A percentile compares a stretch with the other conserved stretches of the same genome.
These are phyloP conservation scores for Nepenthes mirabilis DNA, from an alignment of 148 eudicot genomes.

Conservation along the genomic window DNA sequence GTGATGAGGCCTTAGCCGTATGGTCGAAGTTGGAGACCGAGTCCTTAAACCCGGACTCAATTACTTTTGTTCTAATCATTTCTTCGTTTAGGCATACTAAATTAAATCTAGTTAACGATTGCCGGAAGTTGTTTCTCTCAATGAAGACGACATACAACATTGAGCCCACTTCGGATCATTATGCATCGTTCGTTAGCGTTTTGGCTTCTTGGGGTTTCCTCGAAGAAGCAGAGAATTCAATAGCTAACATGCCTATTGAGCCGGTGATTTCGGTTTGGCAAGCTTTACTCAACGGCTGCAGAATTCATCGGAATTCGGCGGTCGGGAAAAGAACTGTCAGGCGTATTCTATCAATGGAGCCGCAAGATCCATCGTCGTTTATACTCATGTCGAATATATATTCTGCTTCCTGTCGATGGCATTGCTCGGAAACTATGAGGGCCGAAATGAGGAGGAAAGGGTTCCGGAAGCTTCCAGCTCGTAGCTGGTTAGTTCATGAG, in stretches of 20 bases:
- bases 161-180: slow-evolving; percentile 60
- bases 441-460: slow-evolving; percentile 67
- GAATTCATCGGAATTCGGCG: slow-evolving; percentile 23
- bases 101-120: slow-evolving; percentile 43
- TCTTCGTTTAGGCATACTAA: slow-evolving; percentile 53
- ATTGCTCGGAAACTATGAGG: slow-evolving; percentile 54
- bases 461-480: slow-evolving; percentile 47
- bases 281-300: slow-evolving; percentile 64
- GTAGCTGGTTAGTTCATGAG: slow-evolving; percentile 64
- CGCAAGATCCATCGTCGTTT: slow-evolving; percentile 57
- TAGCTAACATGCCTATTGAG: slow-evolving; percentile 46
- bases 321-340: slow-evolving; percentile 45
- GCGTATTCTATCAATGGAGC: slow-evolving; percentile 50
- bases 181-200: slow-evolving; percentile 58
- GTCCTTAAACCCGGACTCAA: slow-evolving; percentile 33
- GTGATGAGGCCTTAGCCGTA: slow-evolving; percentile 46
- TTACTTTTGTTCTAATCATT: slow-evolving; percentile 42
- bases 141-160: slow-evolving; percentile 38
- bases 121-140: slow-evolving; percentile 45
- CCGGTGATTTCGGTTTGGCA: slow-evolving; percentile 60
- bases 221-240: slow-evolving; percentile 64
- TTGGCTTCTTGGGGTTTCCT: slow-evolving; percentile 63
- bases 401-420: slow-evolving; percentile 89
- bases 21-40: slow-evolving; percentile 52
- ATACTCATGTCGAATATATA: slow-evolving; percentile 60